A percentile compares a stretch with the other conserved stretches of the same genome.
Evolutionary conservation across 768 basidiomycete species (phyloP).

Genomic region (Agaricus bisporus): DNA sequence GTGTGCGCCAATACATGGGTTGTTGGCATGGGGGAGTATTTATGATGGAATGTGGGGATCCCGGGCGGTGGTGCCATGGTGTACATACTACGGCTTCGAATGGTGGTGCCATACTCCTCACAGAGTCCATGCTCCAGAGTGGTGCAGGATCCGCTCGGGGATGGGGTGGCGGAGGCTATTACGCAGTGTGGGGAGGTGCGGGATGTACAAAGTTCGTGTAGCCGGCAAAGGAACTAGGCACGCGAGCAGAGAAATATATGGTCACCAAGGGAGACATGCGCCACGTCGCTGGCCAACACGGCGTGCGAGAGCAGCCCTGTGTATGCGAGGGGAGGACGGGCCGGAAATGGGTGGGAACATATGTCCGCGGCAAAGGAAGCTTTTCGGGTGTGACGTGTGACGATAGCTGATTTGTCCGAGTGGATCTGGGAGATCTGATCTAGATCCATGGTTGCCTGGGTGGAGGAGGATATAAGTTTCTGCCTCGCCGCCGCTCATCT

Average conservation of each 20-base stretch:
- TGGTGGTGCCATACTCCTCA: no score
- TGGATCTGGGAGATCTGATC: conserved; percentile 7
- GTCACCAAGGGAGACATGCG: no score
- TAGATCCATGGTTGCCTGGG: conserved; percentile 5
- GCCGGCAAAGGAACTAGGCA: no score
- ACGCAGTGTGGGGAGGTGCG: background rate
- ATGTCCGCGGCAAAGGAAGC: conserved; percentile 11
- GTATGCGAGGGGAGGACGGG: background rate
- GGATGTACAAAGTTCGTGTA: no score
- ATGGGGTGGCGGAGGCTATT: background rate
- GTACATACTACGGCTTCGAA: no score
- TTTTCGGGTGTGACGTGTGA: conserved; percentile 11
- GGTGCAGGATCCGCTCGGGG: background rate
- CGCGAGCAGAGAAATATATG: no score
- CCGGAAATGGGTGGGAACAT: conserved; percentile 8
- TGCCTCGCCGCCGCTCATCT: conserved; percentile 3
- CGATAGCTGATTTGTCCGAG: conserved; percentile 5
- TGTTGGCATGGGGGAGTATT: no score
- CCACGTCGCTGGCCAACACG: no score
- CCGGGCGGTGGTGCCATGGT: no score
- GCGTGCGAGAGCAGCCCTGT: background rate
- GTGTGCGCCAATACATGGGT: background rate
- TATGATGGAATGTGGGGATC: no score
- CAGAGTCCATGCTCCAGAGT: no score
- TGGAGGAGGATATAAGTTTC: conserved; percentile 4